phyloP scores from a whole-genome alignment of 352 stramenopile genomes.

The Globisporangium cystogenes region DNA sequence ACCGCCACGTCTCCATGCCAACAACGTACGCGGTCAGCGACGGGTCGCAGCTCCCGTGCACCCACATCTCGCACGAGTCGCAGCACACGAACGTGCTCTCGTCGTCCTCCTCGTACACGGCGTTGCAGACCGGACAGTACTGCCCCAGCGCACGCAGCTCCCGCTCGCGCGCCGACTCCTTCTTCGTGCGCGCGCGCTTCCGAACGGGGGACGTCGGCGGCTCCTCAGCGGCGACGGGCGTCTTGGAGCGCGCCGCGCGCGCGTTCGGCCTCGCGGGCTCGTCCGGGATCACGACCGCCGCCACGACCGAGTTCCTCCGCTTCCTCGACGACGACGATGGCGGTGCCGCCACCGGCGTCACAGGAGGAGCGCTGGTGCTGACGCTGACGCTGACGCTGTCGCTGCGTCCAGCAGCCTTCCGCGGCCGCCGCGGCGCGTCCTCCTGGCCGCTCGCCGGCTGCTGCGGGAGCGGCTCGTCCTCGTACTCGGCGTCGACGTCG shows the following conservation, averaged over 20 bases:
- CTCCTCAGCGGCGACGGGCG: neutral
- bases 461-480: neutral
- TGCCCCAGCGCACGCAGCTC: slow-evolving; percentile 74
- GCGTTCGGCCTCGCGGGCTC: neutral
- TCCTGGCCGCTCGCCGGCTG: neutral
- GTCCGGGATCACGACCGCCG: neutral
- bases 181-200: slow-evolving; percentile 61
- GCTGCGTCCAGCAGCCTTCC: slow-evolving; percentile 6
- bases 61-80: slow-evolving; percentile 87
- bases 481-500: neutral
- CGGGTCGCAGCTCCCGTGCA: slow-evolving; percentile 70
- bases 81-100: slow-evolving; percentile 84
- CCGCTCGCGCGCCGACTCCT: slow-evolving; percentile 60
- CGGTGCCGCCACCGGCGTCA: neutral
- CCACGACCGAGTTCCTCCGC: slow-evolving; percentile 14
- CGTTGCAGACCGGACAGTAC: slow-evolving; percentile 86
- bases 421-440: slow-evolving; percentile 2
- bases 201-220: slow-evolving; percentile 10
- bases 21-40: slow-evolving; percentile 65
- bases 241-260: slow-evolving; percentile 5
- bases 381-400: neutral
- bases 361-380: neutral
- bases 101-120: slow-evolving; percentile 83
- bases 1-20: slow-evolving; percentile 9
- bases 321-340: slow-evolving; percentile 24